Evolutionary conservation across 164 flowering plant genomes (phyloP).

Genomic region (Macadamia tetraphylla): DNA sequence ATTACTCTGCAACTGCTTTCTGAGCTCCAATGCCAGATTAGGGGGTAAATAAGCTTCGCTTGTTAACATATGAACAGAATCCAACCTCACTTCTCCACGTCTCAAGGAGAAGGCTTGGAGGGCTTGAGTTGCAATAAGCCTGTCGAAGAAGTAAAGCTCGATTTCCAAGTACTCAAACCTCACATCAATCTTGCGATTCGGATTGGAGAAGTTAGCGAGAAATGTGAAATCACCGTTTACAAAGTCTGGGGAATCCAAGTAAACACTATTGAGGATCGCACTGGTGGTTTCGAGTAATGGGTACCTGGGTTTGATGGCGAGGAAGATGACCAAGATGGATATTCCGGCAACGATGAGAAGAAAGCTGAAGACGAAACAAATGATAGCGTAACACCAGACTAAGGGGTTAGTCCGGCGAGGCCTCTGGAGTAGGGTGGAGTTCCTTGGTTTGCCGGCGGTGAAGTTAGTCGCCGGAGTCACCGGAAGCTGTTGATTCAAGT

Average conservation of each 20-base stretch:
- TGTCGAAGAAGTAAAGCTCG: constrained; percentile 52
- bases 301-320: constrained; percentile 45
- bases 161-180: constrained; percentile 46
- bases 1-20: constrained; percentile 54
- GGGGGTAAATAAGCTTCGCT: constrained; percentile 61
- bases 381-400: constrained; percentile 49
- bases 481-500: constrained; percentile 8
- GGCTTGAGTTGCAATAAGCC: constrained; percentile 49
- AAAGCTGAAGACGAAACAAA: constrained; percentile 60
- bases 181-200: constrained; percentile 51
- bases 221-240: constrained; percentile 60
- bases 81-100: constrained; percentile 37
- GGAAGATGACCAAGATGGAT: constrained; percentile 49
- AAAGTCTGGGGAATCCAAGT: constrained; percentile 62
- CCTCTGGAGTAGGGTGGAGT: constrained; percentile 24
- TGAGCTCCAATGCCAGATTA: constrained; percentile 41
- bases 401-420: constrained; percentile 55
- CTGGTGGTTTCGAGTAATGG: constrained; percentile 49
- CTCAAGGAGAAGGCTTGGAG: constrained; percentile 52
- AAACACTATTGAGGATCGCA: constrained; percentile 57
- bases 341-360: constrained; percentile 59
- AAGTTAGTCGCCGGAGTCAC: constrained; percentile 3
- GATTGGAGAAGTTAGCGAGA: constrained; percentile 75
- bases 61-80: constrained; percentile 52
- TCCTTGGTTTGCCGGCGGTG: constrained; percentile 15